Conservation (phyloP, 1,284 basidiomycete genomes). For the Sanghuangporus weigelae region DNA sequence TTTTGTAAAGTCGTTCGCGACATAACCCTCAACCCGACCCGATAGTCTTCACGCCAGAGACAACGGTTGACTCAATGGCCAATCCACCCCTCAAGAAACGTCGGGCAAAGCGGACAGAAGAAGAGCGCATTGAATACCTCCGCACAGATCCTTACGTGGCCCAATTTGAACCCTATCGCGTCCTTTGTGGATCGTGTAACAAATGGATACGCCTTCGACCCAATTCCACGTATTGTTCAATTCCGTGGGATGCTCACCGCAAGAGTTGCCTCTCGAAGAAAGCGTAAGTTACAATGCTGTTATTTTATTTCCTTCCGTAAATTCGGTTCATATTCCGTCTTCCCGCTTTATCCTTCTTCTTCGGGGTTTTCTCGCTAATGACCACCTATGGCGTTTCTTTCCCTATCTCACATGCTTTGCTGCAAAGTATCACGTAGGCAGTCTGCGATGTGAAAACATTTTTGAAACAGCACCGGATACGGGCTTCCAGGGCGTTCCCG, state of each 20-base stretch:
- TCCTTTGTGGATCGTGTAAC: constrained; percentile 70
- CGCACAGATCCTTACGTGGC: constrained; percentile 70
- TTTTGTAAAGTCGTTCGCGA: constrained; percentile 19
- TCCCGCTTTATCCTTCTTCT: constrained; percentile 1
- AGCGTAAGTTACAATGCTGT: constrained; percentile 22
- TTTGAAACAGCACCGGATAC: neutral
- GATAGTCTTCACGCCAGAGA: constrained; percentile 38
- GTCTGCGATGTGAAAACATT: neutral
- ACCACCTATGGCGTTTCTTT: constrained; percentile 8
- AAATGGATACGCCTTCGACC: constrained; percentile 78
- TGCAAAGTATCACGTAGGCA: neutral
- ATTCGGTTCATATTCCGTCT: neutral
- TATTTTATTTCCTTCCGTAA: constrained; percentile 1
- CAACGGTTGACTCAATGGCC: constrained; percentile 33
- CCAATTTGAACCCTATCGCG: constrained; percentile 71
- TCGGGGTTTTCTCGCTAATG: constrained; percentile 11
- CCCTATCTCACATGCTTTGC: neutral
- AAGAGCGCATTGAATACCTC: constrained; percentile 71
- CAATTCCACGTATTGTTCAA: constrained; percentile 79
- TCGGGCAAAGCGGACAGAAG: constrained; percentile 70
- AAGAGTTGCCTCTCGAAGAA: constrained; percentile 72
- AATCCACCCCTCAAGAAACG: constrained; percentile 54
- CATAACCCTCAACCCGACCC: constrained; percentile 26
- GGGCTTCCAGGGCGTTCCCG: neutral
- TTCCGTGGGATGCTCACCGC: constrained; percentile 77